Evolutionary conservation across 768 basidiomycete genomes (phyloP).

Genomic region (Suillus spraguei): DNA sequence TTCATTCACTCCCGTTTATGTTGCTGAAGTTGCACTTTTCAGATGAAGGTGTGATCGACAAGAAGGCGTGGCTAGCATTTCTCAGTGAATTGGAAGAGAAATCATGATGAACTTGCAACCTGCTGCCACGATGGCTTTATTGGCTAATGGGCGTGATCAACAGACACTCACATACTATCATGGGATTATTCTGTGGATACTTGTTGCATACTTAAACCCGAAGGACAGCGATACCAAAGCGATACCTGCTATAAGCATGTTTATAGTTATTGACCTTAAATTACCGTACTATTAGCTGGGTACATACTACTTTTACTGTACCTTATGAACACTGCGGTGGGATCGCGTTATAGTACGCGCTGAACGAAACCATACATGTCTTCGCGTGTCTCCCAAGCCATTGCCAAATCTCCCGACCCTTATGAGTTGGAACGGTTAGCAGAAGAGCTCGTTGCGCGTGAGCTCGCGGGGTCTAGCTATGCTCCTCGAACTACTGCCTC

Average conservation of each 20-base stretch:
- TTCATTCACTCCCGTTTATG: slow-evolving; percentile 16
- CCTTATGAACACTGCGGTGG: slow-evolving; percentile 1
- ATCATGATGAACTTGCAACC: slow-evolving; percentile 15
- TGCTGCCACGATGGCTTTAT: neutral
- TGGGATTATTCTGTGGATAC: neutral
- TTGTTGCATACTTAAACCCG: neutral
- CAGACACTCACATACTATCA: neutral
- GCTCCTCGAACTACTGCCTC: slow-evolving; percentile 12
- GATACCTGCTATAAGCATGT: neutral
- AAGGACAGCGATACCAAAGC: neutral
- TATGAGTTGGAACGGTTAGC: slow-evolving; percentile 73
- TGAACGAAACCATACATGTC: slow-evolving; percentile 6
- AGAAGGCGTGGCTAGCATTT: slow-evolving; percentile 93
- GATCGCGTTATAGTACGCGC: slow-evolving; percentile 6
- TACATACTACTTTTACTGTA: neutral
- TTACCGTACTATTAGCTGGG: neutral
- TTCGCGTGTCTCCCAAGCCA: slow-evolving; percentile 5
- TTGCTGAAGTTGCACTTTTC: slow-evolving; percentile 6
- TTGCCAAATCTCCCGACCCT: slow-evolving; percentile 43
- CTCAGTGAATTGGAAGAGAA: slow-evolving; percentile 74
- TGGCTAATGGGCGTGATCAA: neutral
- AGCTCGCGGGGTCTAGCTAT: slow-evolving; percentile 33
- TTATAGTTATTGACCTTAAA: neutral
- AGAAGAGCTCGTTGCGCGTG: slow-evolving; percentile 66
- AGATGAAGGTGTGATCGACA: slow-evolving; percentile 93